Conservation (phyloP, 225 moss, liverwort and hornwort genomes). For the Pleurozium schreberi region DNA sequence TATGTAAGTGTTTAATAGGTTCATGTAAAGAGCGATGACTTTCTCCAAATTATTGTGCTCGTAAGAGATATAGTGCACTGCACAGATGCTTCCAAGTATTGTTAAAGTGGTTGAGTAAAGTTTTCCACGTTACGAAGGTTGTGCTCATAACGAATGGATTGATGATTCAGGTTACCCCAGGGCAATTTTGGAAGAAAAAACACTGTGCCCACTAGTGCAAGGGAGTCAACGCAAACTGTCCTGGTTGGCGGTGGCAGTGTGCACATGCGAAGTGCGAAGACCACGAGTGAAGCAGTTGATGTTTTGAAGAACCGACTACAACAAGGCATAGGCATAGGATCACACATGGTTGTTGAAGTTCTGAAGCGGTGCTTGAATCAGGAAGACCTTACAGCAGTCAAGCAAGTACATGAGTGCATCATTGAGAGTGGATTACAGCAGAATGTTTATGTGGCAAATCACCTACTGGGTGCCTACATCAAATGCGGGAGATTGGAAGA, state of each 20-base stretch:
- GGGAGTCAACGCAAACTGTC: background rate
- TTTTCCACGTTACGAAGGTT: background rate
- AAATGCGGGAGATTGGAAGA: background rate
- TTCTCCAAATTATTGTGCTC: background rate
- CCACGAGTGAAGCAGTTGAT: background rate
- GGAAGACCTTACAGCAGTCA: background rate
- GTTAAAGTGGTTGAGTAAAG: background rate
- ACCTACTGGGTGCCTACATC: background rate
- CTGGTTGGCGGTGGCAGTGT: too few relatives aligned
- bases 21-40: background rate
- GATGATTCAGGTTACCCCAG: background rate
- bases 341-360: background rate
- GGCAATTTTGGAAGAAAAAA: background rate
- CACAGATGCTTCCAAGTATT: background rate
- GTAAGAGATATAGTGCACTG: background rate
- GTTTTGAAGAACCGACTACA: background rate
- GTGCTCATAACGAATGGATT: background rate
- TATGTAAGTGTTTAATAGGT: background rate
- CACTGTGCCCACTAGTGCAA: background rate
- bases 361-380: background rate
- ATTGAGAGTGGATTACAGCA: background rate
- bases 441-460: background rate
- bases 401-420: background rate
- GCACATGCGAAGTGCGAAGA: background rate
- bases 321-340: background rate